phyloP scores from a whole-genome alignment of 108 stramenopile species.

The Hondaea fermentalgiana region DNA sequence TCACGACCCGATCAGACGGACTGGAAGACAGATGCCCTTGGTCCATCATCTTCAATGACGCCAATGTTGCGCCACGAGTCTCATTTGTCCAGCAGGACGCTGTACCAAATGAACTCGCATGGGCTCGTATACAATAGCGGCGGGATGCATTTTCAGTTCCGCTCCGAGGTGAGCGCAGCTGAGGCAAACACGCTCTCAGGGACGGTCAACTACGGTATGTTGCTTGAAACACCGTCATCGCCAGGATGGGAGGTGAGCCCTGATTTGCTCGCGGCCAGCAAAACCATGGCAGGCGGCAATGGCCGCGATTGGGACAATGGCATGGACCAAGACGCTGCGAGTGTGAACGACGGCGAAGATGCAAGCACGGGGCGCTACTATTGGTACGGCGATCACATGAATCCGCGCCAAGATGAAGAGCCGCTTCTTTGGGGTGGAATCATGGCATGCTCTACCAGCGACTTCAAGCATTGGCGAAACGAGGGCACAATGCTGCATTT shows the following conservation, averaged over 20 bases:
- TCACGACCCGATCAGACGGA: slow-evolving; percentile 44
- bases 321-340: slow-evolving; percentile 17
- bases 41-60: slow-evolving; percentile 18
- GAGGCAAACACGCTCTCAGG: slow-evolving; percentile 27
- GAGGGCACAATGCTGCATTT: slow-evolving; percentile 70
- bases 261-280: background rate
- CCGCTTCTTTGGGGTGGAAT: slow-evolving; percentile 40
- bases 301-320: background rate
- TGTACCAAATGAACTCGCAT: slow-evolving; percentile 37
- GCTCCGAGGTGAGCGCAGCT: slow-evolving; percentile 47
- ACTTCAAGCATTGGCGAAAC: slow-evolving; percentile 60
- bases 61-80: slow-evolving; percentile 60
- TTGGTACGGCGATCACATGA: slow-evolving; percentile 61
- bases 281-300: background rate
- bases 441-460: slow-evolving; percentile 66
- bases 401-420: background rate
- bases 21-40: slow-evolving; percentile 54
- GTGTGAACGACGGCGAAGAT: background rate
- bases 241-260: slow-evolving; percentile 11
- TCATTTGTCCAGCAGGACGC: slow-evolving; percentile 42
- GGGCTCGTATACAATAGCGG: slow-evolving; percentile 56
- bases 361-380: slow-evolving; percentile 33
- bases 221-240: slow-evolving; percentile 29
- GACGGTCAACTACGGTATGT: slow-evolving; percentile 48
- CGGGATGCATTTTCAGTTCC: slow-evolving; percentile 36